A percentile compares a stretch with the other conserved stretches of the same genome.
phyloP scores from a whole-genome alignment of 257 asterid species.

The Ilex asprella region DNA sequence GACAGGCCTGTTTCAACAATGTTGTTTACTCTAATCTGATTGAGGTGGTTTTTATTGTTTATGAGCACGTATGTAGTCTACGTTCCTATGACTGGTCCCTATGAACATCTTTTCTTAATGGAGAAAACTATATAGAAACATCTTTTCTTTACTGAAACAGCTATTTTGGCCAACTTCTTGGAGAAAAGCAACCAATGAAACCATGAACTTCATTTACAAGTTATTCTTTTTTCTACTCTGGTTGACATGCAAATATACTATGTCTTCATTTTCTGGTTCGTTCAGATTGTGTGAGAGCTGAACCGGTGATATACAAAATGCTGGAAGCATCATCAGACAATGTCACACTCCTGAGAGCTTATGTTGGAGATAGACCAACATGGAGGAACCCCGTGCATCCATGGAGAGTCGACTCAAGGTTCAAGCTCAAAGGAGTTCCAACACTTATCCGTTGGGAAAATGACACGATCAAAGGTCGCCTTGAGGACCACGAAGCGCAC shows the following conservation, averaged over 20 bases:
- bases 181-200: neutral
- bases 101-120: no score
- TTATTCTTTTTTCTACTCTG: neutral
- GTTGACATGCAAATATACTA: neutral
- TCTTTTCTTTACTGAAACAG: no score
- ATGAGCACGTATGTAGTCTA: no score
- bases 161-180: neutral
- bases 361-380: conserved; percentile 86
- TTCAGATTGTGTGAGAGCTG: conserved; percentile 90
- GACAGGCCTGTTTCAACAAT: no score
- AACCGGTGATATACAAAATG: conserved; percentile 84
- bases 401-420: conserved; percentile 61
- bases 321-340: conserved; percentile 59
- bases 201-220: neutral
- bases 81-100: no score
- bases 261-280: conserved; percentile 1
- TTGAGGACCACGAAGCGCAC: conserved; percentile 88
- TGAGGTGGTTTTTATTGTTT: no score
- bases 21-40: no score
- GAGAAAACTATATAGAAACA: no score
- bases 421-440: conserved; percentile 78
- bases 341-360: conserved; percentile 70
- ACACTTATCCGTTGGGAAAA: conserved; percentile 78
- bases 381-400: conserved; percentile 86
- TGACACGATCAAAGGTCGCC: conserved; percentile 55